These are phyloP conservation scores for Hericium rajendrae DNA, from an alignment of 768 basidiomycete genomes.

Conservation along the genomic window DNA sequence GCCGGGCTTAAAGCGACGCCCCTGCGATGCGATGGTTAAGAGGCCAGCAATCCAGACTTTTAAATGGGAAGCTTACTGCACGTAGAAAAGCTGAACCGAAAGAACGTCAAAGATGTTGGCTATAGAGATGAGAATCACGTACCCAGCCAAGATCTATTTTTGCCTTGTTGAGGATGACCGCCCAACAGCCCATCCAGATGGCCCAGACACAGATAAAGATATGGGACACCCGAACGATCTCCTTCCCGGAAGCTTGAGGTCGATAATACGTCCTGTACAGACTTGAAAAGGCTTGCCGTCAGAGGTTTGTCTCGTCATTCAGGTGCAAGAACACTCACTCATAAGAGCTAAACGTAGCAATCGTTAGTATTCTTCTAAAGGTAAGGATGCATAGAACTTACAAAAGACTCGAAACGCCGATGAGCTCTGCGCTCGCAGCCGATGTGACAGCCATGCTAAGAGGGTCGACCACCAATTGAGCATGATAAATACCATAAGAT, in stretches of 20 bases:
- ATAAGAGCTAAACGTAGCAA: constrained; percentile 27
- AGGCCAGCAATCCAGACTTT: not conserved
- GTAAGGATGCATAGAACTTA: constrained; percentile 17
- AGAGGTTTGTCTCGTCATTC: not conserved
- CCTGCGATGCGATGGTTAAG: constrained; percentile 17
- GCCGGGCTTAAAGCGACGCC: constrained; percentile 41
- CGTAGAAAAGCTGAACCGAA: constrained; percentile 30
- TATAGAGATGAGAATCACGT: constrained; percentile 3
- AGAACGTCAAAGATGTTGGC: not conserved
- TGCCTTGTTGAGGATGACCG: constrained; percentile 31
- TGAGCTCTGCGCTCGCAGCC: constrained; percentile 36
- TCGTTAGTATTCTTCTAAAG: not conserved
- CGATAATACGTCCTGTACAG: constrained; percentile 6
- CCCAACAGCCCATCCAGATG: constrained; percentile 29
- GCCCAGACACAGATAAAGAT: constrained; percentile 14
- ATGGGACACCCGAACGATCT: not conserved
- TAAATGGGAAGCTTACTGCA: constrained; percentile 27
- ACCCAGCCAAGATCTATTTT: constrained; percentile 40
- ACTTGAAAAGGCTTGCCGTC: not conserved
- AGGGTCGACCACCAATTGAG: constrained; percentile 5
- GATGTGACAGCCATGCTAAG: constrained; percentile 36
- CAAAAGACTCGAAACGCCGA: constrained; percentile 34
- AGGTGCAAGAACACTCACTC: constrained; percentile 29
- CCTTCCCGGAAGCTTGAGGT: constrained; percentile 1
- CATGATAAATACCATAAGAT: not conserved